phyloP scores from a whole-genome alignment of 192 early-diverging fungal species.

The Coemansia sp. region DNA sequence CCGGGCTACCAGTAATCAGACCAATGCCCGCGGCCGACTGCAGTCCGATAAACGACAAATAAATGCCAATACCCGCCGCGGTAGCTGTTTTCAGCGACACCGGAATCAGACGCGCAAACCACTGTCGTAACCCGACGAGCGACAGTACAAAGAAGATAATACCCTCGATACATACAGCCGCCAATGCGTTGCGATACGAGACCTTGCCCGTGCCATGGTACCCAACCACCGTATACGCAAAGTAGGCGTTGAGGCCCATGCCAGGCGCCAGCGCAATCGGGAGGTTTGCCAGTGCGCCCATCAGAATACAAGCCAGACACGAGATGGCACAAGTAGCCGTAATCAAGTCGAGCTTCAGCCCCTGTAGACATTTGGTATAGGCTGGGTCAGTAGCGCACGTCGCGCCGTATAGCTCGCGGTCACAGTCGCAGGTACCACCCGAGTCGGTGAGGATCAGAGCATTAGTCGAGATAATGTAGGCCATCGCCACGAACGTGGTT shows the following conservation, averaged over 20 bases:
- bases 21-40: slow-evolving; percentile 83
- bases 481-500: slow-evolving; percentile 75
- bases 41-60: slow-evolving; percentile 77
- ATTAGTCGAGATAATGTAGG: slow-evolving; percentile 73
- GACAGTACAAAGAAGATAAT: slow-evolving; percentile 77
- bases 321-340: slow-evolving; percentile 72
- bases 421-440: slow-evolving; percentile 79
- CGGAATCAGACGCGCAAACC: slow-evolving; percentile 74
- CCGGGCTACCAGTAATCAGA: slow-evolving; percentile 60
- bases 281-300: slow-evolving; percentile 72
- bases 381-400: slow-evolving; percentile 60
- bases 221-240: slow-evolving; percentile 82
- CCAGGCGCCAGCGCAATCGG: slow-evolving; percentile 82
- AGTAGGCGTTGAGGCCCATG: slow-evolving; percentile 83
- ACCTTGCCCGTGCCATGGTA: slow-evolving; percentile 78
- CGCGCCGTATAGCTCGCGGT: slow-evolving; percentile 56
- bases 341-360: slow-evolving; percentile 69
- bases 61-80: slow-evolving; percentile 76
- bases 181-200: slow-evolving; percentile 66
- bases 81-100: slow-evolving; percentile 72
- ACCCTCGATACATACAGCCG: slow-evolving; percentile 82
- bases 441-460: slow-evolving; percentile 74
- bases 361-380: slow-evolving; percentile 66
- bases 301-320: slow-evolving; percentile 66
- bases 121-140: slow-evolving; percentile 77